Base-by-base conservation (phyloP, 768 basidiomycete species). In the Amanita muscaria region DNA sequence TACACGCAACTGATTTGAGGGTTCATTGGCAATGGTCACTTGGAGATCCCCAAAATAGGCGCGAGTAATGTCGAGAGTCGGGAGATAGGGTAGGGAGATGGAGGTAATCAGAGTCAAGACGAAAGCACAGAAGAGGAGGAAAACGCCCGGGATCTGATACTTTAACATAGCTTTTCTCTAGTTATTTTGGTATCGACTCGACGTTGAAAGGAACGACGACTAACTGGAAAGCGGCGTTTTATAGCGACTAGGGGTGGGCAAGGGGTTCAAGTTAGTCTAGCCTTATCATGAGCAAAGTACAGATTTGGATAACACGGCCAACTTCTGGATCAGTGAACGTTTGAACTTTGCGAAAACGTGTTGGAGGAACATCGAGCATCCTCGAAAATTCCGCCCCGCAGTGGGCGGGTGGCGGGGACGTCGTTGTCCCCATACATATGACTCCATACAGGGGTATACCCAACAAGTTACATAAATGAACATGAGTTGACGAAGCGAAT, bases 31-130 rank as follows among this genome's bases (percentile, higher is more conserved):
- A 23, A 47, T 22, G 1, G 40, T 30, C 21, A 50, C 49, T 47
- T 62, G 46, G 41, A 52, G 48, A 31, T 50, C 65, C 14, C 48
- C 64, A 33, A 79, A 76, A 42, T 74, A 70, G 9, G 74, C 68
- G 22, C 83, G 78, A 11, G 72, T 69, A 54, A 88, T 67, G 60
- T 87, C 85, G 52, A 87, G 64, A 0, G 72, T 75, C 15, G 79
- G 67, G 16, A 88, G 67, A 62, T 65, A 79, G 1, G 87, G 86
- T 3, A 87, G 64, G 12, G 85, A 88, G 39, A 88, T 69, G 10
- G 84, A 79, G 24, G 78, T 74, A 50, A 88, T 63, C 56, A 87
- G 66, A 52, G 73, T 74, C 49, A 88, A 72, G 2, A 81, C 70
- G 47, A 86, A 73, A 21, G 86, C 84, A 34, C 59, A 63, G 53